Conservation (phyloP, 768 basidiomycete species). For the Hygrocybe coccinea region DNA sequence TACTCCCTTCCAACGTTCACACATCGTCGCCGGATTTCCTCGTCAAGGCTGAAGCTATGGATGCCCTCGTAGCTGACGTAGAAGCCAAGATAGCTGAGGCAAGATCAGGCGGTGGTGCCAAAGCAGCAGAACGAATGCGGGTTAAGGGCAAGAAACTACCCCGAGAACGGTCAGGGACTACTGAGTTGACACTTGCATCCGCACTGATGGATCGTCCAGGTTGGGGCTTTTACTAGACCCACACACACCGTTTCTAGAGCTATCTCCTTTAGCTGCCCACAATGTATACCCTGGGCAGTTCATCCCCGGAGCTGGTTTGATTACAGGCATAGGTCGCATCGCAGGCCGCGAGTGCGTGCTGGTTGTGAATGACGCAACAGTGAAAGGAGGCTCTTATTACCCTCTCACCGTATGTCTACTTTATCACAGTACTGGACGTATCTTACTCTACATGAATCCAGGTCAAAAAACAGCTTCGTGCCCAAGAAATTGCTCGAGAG, state of each 20-base stretch:
- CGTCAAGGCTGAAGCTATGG: constrained; percentile 64
- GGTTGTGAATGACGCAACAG: constrained; percentile 91
- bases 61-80: constrained; percentile 58
- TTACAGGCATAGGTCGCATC: constrained; percentile 80
- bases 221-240: constrained; percentile 75
- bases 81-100: constrained; percentile 54
- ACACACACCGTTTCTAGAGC: constrained; percentile 83
- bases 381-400: constrained; percentile 90
- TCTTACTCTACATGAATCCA: constrained; percentile 18
- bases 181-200: background rate
- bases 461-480: constrained; percentile 94
- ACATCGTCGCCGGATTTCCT: constrained; percentile 66
- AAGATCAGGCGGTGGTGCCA: constrained; percentile 68
- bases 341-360: constrained; percentile 81
- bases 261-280: constrained; percentile 81
- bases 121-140: constrained; percentile 69
- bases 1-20: constrained; percentile 69
- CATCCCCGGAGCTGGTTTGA: constrained; percentile 85
- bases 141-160: constrained; percentile 79
- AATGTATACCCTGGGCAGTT: constrained; percentile 73
- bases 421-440: background rate
- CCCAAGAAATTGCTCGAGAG: constrained; percentile 91
- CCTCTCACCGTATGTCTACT: constrained; percentile 61
- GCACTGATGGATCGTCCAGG: constrained; percentile 33
- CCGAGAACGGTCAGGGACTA: constrained; percentile 62